These are phyloP conservation scores for Apium graveolens DNA, from an alignment of 129 eudicot species.

Conservation along the genomic window DNA sequence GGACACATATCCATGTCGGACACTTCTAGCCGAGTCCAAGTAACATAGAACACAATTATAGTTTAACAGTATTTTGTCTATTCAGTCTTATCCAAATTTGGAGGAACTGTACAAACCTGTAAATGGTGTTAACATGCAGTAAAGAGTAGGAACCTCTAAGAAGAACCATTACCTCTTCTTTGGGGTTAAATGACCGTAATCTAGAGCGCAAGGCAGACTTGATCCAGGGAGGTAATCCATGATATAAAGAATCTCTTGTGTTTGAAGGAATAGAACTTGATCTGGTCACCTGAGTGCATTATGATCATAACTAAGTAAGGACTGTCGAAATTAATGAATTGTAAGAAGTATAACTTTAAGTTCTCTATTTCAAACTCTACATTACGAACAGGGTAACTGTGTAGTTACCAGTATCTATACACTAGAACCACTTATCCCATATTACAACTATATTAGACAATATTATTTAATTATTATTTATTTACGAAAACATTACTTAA, in stretches of 20 bases:
- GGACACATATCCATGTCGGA: too few species aligned
- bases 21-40: too few species aligned
- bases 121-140: neutral
- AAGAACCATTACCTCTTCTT: slow-evolving; percentile 59
- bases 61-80: too few species aligned
- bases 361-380: neutral
- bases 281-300: slow-evolving; percentile 60
- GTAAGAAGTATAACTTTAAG: neutral
- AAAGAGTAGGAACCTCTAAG: neutral
- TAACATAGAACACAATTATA: too few species aligned
- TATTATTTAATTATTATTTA: too few species aligned
- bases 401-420: neutral
- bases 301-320: neutral
- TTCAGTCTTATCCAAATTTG: too few species aligned
- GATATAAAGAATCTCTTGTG: slow-evolving; percentile 87
- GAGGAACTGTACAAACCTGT: neutral
- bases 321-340: neutral
- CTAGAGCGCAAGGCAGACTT: slow-evolving; percentile 73
- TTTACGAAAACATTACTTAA: neutral
- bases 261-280: slow-evolving; percentile 85
- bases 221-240: slow-evolving; percentile 82
- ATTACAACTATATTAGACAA: too few species aligned
- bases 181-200: slow-evolving; percentile 55
- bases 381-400: neutral
- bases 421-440: neutral